Evolutionary conservation across 768 basidiomycete genomes (phyloP), one percentile per base, ranked within the genome.

Genomic region (Suillus alpinus): DNA sequence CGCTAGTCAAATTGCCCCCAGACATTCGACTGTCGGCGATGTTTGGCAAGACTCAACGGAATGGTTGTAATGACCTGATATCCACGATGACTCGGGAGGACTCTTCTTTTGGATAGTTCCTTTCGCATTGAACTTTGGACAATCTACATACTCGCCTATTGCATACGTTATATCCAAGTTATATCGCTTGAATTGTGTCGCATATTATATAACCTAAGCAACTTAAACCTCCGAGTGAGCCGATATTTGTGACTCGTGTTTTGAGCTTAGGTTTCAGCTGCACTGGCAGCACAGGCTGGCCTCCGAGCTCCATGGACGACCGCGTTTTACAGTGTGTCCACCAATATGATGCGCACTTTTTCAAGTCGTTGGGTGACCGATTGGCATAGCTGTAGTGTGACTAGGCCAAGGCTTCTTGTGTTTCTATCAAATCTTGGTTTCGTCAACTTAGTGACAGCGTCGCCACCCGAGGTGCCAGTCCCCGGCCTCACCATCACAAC

Each of bases 1-100:
- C 92, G 10, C 77, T 94, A 46, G 89, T 93, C 47, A 82, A 83
- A 61, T 72, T 93, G 29, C 91, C 92, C 26, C 84, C 89, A 10
- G 76, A 79, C 57, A 69, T 83, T 60, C 72, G 74, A 56, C 65
- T 75, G 55, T 64, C 66, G 10, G 56, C 56, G 34, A 61, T 71
- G 32, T 34, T 66, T 56, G 57, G 66, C 44, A 73, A 63, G 39
- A 40, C 67, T 32, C 37, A 58, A 14, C 26, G 59, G 26, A 58
- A 59, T 59, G 56, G 50, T 9, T 58, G 20, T 46, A 56, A 39
- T 55, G 52, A 36, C 16, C 18, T 39, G 51, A 58, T 56, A 58
- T 56, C 57, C 13, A 58, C 57, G 8, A 31, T 58, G 49, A 36
- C 49, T 34, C 44, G 20, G 20, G 51, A 55, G 16, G 53, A 55